Conservation (phyloP, 75 land plant species). For the Cupressus sempervirens region DNA sequence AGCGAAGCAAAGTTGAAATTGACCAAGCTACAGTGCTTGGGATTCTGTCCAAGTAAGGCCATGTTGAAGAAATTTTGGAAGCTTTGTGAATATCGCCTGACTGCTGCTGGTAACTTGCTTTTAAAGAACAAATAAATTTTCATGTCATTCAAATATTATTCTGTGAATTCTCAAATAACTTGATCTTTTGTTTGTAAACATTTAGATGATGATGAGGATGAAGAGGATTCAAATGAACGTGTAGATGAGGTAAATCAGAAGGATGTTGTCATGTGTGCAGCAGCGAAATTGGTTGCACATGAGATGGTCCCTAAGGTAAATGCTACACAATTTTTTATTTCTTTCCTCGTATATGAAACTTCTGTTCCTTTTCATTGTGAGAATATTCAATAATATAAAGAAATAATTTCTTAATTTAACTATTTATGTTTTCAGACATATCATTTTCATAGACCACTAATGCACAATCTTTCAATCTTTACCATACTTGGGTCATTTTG, state of each 20-base stretch:
- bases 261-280: conserved; percentile 74
- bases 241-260: conserved; percentile 70
- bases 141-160: conserved; percentile 2
- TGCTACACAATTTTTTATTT: neutral
- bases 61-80: conserved; percentile 73
- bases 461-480: neutral
- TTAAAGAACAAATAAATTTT: conserved; percentile 1
- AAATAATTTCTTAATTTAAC: neutral
- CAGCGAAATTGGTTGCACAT: conserved; percentile 78
- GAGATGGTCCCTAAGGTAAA: conserved; percentile 75
- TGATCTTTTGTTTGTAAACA: conserved; percentile 7
- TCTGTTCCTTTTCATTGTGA: neutral
- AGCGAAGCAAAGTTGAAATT: conserved; percentile 51
- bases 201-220: conserved; percentile 79
- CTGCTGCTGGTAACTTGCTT: conserved; percentile 50
- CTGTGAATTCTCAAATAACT: neutral
- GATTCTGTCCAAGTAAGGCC: conserved; percentile 55
- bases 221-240: conserved; percentile 64
- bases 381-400: neutral
- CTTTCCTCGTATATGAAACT: neutral
- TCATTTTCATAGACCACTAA: neutral
- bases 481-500: neutral
- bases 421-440: neutral
- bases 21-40: conserved; percentile 65
- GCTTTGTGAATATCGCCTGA: conserved; percentile 72